phyloP scores from a whole-genome alignment of 2,329 filamentous ascomycete species.

The Trichoderma oligosporum region DNA sequence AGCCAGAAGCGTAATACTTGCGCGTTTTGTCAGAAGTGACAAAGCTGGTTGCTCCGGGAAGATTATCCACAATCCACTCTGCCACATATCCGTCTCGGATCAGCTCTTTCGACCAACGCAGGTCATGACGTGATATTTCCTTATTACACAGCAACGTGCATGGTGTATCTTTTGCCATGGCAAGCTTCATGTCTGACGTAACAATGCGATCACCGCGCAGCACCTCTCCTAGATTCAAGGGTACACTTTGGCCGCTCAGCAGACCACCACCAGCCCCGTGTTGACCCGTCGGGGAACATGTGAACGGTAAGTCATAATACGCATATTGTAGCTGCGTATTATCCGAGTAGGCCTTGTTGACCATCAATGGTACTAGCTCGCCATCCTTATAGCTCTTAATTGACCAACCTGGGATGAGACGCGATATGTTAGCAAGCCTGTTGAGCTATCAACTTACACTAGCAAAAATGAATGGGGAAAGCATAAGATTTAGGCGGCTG shows the following conservation, averaged over 20 bases:
- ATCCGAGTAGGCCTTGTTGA: constrained; percentile 90
- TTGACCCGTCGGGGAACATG: constrained; percentile 72
- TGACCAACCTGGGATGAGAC: constrained; percentile 61
- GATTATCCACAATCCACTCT: constrained; percentile 91
- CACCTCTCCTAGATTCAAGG: constrained; percentile 82
- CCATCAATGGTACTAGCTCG: constrained; percentile 76
- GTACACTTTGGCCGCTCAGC: constrained; percentile 71
- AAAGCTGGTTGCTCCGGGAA: constrained; percentile 84
- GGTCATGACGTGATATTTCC: constrained; percentile 59
- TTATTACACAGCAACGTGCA: constrained; percentile 70
- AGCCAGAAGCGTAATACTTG: constrained; percentile 87
- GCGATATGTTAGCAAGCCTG: constrained; percentile 14
- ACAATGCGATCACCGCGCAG: constrained; percentile 82
- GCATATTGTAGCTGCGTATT: constrained; percentile 88
- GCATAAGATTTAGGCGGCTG: not conserved
- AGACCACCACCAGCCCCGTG: constrained; percentile 62
- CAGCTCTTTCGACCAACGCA: constrained; percentile 66
- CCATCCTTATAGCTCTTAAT: constrained; percentile 73
- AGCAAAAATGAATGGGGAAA: not conserved
- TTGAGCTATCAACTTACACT: constrained; percentile 7
- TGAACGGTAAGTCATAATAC: constrained; percentile 83
- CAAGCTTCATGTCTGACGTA: constrained; percentile 76
- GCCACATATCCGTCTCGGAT: constrained; percentile 78
- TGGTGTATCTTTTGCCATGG: constrained; percentile 70
- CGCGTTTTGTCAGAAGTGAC: constrained; percentile 78